A percentile compares a stretch with the other conserved stretches of the same genome.
phyloP scores from a whole-genome alignment of 768 basidiomycete genomes.

The Tulasnella sp. region DNA sequence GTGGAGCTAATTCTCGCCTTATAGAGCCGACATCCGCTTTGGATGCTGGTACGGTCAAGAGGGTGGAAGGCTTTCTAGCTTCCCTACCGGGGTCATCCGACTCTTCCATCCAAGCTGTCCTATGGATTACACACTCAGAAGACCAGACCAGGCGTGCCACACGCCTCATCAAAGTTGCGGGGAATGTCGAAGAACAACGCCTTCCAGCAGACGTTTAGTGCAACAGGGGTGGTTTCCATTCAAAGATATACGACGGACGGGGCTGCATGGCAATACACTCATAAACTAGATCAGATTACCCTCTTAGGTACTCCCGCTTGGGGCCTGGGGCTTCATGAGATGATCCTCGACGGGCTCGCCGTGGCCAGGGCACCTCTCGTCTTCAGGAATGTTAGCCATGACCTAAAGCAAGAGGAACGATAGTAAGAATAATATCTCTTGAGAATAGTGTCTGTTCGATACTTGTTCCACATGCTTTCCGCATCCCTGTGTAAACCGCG shows the following conservation, averaged over 20 bases:
- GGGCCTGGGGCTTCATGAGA: background rate
- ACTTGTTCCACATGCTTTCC: slow-evolving; percentile 14
- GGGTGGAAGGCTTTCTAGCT: slow-evolving; percentile 53
- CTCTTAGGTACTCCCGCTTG: slow-evolving; percentile 39
- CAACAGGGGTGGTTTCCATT: background rate
- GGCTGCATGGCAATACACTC: background rate
- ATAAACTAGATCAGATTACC: background rate
- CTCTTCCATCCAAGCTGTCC: slow-evolving; percentile 49
- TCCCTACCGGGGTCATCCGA: slow-evolving; percentile 38
- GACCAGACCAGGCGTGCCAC: slow-evolving; percentile 3
- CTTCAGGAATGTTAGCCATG: slow-evolving; percentile 13
- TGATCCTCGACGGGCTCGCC: background rate
- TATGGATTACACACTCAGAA: slow-evolving; percentile 58
- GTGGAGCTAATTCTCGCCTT: background rate
- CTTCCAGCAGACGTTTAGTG: slow-evolving; percentile 3
- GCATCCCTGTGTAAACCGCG: background rate
- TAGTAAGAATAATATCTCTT: background rate
- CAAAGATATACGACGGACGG: background rate
- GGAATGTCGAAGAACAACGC: background rate
- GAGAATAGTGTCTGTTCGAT: background rate
- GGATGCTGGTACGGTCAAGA: slow-evolving; percentile 49
- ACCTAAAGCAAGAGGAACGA: background rate
- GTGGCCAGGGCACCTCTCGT: slow-evolving; percentile 5
- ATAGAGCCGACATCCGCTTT: slow-evolving; percentile 84
- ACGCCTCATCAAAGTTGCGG: slow-evolving; percentile 7